Base-by-base conservation (phyloP, 768 basidiomycete genomes). In the Gelatoporia subvermispora region DNA sequence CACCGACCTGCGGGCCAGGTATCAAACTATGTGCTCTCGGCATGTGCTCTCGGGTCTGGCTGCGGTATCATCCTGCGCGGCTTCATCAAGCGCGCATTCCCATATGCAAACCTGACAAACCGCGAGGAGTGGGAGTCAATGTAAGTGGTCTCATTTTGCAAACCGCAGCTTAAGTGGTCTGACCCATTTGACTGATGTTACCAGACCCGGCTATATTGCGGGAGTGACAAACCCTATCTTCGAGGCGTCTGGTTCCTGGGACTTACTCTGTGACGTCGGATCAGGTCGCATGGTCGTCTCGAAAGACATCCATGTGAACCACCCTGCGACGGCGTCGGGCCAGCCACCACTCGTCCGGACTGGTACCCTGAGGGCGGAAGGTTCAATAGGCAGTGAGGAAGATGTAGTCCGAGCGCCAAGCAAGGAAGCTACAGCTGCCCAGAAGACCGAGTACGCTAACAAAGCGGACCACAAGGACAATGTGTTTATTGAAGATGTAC, bases 141-240 rank as follows among this genome's bases (percentile, higher is more conserved):
- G 91, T 93, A 70, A 69, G 86, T 75, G 50, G 42, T 25, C n/a
- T 42, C 41, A 39, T 48, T 42, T 41, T 21, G 18, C 21, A 39
- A 38, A 20, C 34, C 38, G 45, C 9, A 41, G 24, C 28, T 52
- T 37, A 36, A 22, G n/a, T 40, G 3, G 43, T 35, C 39, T 20
- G 45, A 17, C 21, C 13, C 20, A 8, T 22, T 41, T 17, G 31
- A 20, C 45, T 59, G 21, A 37, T 17, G 16, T 20, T 43, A 31
- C 35, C 54, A 93, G 92, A 35, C 84, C 88, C 3, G 95, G 91
- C 11, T 99, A 85, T 62, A 93, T 99, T 45, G 96, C 94, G 9
- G 96, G 96, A 1, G 95, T 98, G 2, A 94, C 91, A 1, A 99
- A 99, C 60, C 96, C 94, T 2, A 93, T 97, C 40, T 97, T 97